Evolutionary conservation across 1,139 yeast genomes (phyloP).

Genomic region (Yamadazyma aaseri): DNA sequence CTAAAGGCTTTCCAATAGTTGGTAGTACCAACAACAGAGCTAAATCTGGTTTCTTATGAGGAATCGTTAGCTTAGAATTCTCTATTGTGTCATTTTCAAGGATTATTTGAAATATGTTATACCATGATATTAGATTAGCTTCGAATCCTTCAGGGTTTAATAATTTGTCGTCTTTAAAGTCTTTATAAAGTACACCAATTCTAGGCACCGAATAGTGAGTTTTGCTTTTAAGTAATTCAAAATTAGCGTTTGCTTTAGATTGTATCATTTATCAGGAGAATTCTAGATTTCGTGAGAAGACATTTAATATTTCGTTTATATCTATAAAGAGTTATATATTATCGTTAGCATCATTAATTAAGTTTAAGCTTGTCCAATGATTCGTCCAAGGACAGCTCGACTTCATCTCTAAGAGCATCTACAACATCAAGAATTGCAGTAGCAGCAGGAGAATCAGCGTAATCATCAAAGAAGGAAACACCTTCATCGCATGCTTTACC

Average conservation of each 20-base stretch:
- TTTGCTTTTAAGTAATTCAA: conserved; percentile 7
- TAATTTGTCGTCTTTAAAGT: conserved; percentile 50
- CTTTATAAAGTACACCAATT: conserved; percentile 62
- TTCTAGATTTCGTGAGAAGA: no score
- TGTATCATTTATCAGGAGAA: neutral
- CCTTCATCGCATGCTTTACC: conserved; percentile 89
- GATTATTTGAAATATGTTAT: conserved; percentile 23
- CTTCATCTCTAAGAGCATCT: conserved; percentile 52
- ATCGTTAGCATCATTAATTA: neutral
- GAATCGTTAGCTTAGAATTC: conserved; percentile 21
- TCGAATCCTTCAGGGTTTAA: conserved; percentile 66
- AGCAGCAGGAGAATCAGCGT: conserved; percentile 93
- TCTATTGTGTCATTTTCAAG: conserved; percentile 17
- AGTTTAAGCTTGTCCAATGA: conserved; percentile 16
- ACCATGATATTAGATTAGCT: conserved; percentile 72
- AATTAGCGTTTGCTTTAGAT: conserved; percentile 1
- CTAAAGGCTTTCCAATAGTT: conserved; percentile 29
- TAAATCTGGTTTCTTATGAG: conserved; percentile 23
- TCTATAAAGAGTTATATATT: no score
- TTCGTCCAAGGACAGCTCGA: conserved; percentile 27
- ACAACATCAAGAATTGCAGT: conserved; percentile 84
- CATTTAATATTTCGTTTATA: no score
- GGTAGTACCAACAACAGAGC: conserved; percentile 22
- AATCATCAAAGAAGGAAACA: conserved; percentile 76
- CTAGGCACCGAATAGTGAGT: conserved; percentile 30